Conservation (phyloP, 306 rosid species). For the Vachellia pachyceras region DNA sequence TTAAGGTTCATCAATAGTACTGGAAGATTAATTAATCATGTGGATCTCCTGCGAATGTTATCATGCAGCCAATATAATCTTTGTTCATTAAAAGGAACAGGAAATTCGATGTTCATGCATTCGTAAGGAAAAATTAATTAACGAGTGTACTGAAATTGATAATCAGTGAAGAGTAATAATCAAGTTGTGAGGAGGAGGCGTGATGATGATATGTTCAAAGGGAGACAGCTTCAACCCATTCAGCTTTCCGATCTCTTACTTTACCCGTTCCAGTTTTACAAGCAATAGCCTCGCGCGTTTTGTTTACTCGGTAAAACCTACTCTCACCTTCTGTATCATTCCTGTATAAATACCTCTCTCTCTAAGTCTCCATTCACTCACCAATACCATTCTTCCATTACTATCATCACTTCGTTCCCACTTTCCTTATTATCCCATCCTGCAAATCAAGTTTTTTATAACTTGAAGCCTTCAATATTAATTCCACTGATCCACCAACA, state of each 20-base stretch:
- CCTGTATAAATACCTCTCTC: background rate
- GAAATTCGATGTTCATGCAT: too few species aligned
- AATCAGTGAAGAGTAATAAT: background rate
- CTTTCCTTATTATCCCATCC: background rate
- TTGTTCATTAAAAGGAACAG: background rate
- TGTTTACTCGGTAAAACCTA: background rate
- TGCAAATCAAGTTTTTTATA: background rate
- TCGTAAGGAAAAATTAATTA: too few species aligned
- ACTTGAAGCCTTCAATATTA: background rate
- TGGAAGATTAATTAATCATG: too few species aligned
- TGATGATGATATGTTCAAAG: background rate
- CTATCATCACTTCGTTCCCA: too few species aligned
- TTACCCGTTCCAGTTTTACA: background rate
- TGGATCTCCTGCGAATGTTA: too few species aligned
- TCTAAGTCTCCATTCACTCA: background rate
- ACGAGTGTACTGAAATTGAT: too few species aligned
- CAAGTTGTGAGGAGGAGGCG: background rate
- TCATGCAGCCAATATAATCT: background rate
- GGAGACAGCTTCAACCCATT: background rate
- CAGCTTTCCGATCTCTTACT: background rate
- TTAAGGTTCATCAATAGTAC: too few species aligned
- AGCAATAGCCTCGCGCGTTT: background rate
- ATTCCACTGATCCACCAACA: background rate
- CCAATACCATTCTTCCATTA: background rate
- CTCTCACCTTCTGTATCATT: background rate